Evolutionary conservation across 192 early-diverging fungal genomes (phyloP).

Genomic region (Obelidium mucronatum): DNA sequence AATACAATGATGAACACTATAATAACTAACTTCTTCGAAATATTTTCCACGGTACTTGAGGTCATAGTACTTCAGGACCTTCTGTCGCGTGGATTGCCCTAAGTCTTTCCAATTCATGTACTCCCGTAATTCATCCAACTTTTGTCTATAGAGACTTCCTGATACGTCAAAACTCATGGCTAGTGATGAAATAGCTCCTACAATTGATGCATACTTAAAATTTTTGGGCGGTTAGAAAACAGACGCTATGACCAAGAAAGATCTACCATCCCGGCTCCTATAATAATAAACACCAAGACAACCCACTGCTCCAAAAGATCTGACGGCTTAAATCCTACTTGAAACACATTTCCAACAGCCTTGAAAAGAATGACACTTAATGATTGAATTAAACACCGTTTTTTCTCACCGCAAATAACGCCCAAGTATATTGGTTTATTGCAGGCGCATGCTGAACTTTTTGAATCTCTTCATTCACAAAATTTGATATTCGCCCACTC

Average conservation of each 20-base stretch:
- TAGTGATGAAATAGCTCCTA: slow-evolving; percentile 59
- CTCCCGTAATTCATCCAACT: slow-evolving; percentile 58
- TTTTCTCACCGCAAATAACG: slow-evolving; percentile 6
- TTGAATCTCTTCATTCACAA: slow-evolving; percentile 6
- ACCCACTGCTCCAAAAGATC: slow-evolving; percentile 39
- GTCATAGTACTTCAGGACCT: slow-evolving; percentile 48
- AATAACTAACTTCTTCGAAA: slow-evolving; percentile 50
- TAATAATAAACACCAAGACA: slow-evolving; percentile 40
- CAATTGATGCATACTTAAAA: slow-evolving; percentile 40
- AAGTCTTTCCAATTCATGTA: slow-evolving; percentile 56
- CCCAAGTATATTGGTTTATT: slow-evolving; percentile 48
- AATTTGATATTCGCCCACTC: slow-evolving; percentile 24
- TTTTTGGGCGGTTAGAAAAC: slow-evolving; percentile 52
- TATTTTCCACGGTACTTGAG: slow-evolving; percentile 58
- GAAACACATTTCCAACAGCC: slow-evolving; percentile 46
- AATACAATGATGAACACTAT: not conserved
- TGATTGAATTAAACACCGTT: slow-evolving; percentile 7
- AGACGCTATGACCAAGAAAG: slow-evolving; percentile 47
- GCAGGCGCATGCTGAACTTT: slow-evolving; percentile 4
- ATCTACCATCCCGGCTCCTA: slow-evolving; percentile 49
- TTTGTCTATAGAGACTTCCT: slow-evolving; percentile 48
- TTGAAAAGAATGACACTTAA: slow-evolving; percentile 46
- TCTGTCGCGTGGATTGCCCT: slow-evolving; percentile 1
- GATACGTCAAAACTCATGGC: slow-evolving; percentile 55
- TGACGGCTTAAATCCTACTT: slow-evolving; percentile 37